Conservation (phyloP, 805 yeast species). For the Ogataea saltuana region DNA sequence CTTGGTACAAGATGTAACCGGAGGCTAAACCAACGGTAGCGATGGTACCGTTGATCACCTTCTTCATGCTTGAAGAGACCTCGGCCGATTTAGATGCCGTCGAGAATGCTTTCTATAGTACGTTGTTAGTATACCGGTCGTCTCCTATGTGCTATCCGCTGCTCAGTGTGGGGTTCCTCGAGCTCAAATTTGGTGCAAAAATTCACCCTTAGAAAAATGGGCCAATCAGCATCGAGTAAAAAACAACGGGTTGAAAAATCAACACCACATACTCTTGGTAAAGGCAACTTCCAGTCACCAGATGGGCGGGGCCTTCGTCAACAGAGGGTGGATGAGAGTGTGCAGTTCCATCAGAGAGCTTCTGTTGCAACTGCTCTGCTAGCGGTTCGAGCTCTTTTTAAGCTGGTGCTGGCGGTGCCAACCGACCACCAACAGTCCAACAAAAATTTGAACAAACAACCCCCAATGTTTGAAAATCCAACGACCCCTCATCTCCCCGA, state of each 20-base stretch:
- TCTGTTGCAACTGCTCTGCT: too few species aligned
- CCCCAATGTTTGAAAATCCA: too few species aligned
- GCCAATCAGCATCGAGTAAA: constrained; percentile 34
- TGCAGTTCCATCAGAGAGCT: too few species aligned
- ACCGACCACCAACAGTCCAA: too few species aligned
- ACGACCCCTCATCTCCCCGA: too few species aligned
- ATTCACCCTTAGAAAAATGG: constrained; percentile 6
- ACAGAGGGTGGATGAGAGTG: too few species aligned
- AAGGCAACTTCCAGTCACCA: too few species aligned
- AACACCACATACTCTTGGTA: not conserved
- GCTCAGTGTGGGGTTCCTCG: constrained; percentile 16
- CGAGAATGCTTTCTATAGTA: constrained; percentile 37
- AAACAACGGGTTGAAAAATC: constrained; percentile 24
- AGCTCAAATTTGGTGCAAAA: not conserved
- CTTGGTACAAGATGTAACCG: constrained; percentile 79
- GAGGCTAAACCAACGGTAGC: constrained; percentile 79
- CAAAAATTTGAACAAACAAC: too few species aligned
- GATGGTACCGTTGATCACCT: constrained; percentile 59
- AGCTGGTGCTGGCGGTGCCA: too few species aligned
- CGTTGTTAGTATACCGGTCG: constrained; percentile 1
- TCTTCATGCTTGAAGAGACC: constrained; percentile 42
- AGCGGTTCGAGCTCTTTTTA: too few species aligned
- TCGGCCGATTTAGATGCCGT: constrained; percentile 34
- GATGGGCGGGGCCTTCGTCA: too few species aligned
- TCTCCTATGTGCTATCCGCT: too few species aligned